phyloP scores from a whole-genome alignment of 179 eudicot species.

The Corrigiola litoralis region DNA sequence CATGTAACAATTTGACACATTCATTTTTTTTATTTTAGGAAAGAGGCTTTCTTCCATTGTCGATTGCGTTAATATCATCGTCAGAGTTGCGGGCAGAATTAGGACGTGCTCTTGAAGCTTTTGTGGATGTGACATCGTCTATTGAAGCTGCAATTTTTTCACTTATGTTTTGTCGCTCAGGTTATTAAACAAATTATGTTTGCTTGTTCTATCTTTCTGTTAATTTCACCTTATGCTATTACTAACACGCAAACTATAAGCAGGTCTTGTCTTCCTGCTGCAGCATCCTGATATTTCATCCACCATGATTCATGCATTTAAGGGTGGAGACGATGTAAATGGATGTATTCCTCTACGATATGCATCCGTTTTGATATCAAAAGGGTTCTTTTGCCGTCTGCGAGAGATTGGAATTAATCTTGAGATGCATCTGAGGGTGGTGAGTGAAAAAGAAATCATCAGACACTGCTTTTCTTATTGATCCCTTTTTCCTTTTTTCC shows the following conservation, averaged over 20 bases:
- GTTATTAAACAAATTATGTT: constrained; percentile 30
- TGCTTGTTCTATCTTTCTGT: neutral
- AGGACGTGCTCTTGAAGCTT: constrained; percentile 48
- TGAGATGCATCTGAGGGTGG: constrained; percentile 89
- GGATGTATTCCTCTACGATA: constrained; percentile 72
- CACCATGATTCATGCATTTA: constrained; percentile 62
- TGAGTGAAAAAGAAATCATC: no score
- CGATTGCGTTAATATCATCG: constrained; percentile 82
- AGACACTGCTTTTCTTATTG: neutral
- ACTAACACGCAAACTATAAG: constrained; percentile 20
- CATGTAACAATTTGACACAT: neutral
- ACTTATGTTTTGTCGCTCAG: constrained; percentile 88
- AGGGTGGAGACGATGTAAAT: constrained; percentile 45
- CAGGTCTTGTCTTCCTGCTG: constrained; percentile 85
- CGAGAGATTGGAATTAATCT: constrained; percentile 68
- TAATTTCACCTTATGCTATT: constrained; percentile 15
- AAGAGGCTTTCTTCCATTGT: constrained; percentile 95
- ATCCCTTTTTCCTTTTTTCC: neutral
- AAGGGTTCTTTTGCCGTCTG: constrained; percentile 70
- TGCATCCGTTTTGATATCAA: constrained; percentile 68
- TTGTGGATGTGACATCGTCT: constrained; percentile 59
- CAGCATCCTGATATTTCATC: constrained; percentile 80
- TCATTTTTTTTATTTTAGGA: constrained; percentile 45
- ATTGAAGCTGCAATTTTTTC: constrained; percentile 71
- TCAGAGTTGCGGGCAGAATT: constrained; percentile 49